phyloP scores from a whole-genome alignment of 2,329 filamentous ascomycete genomes.

The Pestalotiopsis sp. region DNA sequence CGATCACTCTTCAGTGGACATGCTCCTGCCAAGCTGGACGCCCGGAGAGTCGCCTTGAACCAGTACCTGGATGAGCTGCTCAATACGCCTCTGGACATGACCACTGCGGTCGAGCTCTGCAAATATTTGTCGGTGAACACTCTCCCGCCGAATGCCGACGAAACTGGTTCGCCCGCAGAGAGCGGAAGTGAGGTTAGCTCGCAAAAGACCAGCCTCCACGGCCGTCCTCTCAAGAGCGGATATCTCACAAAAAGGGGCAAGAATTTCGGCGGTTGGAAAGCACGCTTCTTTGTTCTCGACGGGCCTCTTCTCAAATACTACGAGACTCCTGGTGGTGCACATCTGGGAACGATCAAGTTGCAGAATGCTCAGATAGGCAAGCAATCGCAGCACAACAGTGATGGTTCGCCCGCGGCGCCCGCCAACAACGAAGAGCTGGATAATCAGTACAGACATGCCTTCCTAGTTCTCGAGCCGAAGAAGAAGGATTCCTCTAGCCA shows the following conservation, averaged over 20 bases:
- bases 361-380: conserved; percentile 91
- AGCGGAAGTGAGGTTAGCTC: conserved; percentile 37
- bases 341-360: conserved; percentile 92
- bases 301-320: conserved; percentile 80
- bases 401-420: conserved; percentile 61
- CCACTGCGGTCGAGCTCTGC: conserved; percentile 80
- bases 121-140: conserved; percentile 77
- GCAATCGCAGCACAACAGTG: conserved; percentile 71
- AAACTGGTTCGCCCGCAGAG: conserved; percentile 44
- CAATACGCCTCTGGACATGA: conserved; percentile 78
- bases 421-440: conserved; percentile 73
- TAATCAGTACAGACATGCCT: conserved; percentile 95
- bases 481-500: conserved; percentile 88
- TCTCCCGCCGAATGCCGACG: conserved; percentile 63
- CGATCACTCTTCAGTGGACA: conserved; percentile 87
- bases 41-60: conserved; percentile 78
- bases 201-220: conserved; percentile 59
- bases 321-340: conserved; percentile 85
- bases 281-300: conserved; percentile 65
- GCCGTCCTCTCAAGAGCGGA: conserved; percentile 76
- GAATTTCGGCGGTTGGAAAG: conserved; percentile 99
- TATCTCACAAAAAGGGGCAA: conserved; percentile 97
- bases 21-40: conserved; percentile 90
- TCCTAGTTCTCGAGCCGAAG: conserved; percentile 93
- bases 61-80: conserved; percentile 84